A percentile compares a stretch with the other conserved stretches of the same genome.
phyloP scores from a whole-genome alignment of 2,329 filamentous ascomycete species.

The Gnomoniopsis smithogilvyi region DNA sequence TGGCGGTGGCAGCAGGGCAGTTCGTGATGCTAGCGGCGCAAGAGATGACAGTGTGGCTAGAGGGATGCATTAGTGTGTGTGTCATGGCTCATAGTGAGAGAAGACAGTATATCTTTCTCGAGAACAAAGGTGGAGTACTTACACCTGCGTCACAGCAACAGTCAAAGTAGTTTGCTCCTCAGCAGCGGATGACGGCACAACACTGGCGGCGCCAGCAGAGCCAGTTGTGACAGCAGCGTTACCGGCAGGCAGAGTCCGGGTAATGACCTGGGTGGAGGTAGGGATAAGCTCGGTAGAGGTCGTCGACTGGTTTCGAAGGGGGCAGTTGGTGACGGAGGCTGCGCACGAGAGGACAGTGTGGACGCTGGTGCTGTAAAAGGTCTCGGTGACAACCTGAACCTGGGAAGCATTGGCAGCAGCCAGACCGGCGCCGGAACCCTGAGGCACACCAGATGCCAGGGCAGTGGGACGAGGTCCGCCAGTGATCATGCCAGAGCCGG shows the following conservation, averaged over 20 bases:
- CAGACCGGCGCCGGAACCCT: background rate
- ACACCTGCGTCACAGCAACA: conserved; percentile 12
- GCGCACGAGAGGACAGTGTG: conserved; percentile 24
- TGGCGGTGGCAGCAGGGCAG: conserved; percentile 24
- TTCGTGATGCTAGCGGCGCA: conserved; percentile 27
- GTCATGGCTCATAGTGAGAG: too few species aligned
- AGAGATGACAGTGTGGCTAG: conserved; percentile 24
- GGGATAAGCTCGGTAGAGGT: conserved; percentile 20
- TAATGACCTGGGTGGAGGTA: conserved; percentile 14
- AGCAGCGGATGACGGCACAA: background rate
- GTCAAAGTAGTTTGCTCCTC: conserved; percentile 17
- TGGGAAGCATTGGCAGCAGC: conserved; percentile 3
- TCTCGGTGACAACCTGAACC: conserved; percentile 18
- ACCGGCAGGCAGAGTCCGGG: background rate
- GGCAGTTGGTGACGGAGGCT: conserved; percentile 24
- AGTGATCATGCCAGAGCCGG: background rate
- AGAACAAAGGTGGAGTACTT: too few species aligned
- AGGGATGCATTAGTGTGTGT: too few species aligned
- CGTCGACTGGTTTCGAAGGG: conserved; percentile 12
- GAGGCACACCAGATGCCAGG: background rate
- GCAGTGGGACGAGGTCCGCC: background rate
- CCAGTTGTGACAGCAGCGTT: conserved; percentile 10
- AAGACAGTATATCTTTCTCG: too few species aligned
- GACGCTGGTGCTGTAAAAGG: conserved; percentile 16
- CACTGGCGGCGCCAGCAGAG: background rate